Evolutionary conservation across 176 grass and related monocot species (phyloP).

Genomic region (Musa troglodytarum): DNA sequence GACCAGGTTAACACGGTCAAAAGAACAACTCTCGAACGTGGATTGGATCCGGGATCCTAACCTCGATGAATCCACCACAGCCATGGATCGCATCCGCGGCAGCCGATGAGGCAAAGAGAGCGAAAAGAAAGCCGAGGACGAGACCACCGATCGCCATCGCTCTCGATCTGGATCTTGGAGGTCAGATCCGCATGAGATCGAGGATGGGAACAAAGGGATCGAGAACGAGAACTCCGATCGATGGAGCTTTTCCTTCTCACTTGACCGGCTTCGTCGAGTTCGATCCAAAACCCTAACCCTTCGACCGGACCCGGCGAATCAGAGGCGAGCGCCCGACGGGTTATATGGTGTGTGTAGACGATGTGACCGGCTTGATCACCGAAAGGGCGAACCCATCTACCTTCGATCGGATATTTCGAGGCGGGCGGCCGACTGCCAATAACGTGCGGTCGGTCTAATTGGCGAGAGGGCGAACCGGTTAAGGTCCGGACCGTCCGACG

Average conservation of each 20-base stretch:
- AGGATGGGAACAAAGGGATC: conserved; percentile 3
- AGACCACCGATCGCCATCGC: conserved; percentile 23
- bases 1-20: background rate
- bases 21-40: background rate
- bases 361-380: too few species aligned
- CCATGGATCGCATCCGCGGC: conserved; percentile 81
- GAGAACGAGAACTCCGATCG: background rate
- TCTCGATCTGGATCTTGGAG: conserved; percentile 23
- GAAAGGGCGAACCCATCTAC: too few species aligned
- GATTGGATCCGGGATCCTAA: conserved; percentile 6
- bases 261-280: background rate
- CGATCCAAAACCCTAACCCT: background rate
- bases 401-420: too few species aligned
- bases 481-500: too few species aligned
- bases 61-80: conserved; percentile 92
- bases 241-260: background rate
- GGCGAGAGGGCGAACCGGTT: too few species aligned
- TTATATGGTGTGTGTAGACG: too few species aligned
- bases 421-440: too few species aligned
- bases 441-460: too few species aligned
- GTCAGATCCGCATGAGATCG: conserved; percentile 1
- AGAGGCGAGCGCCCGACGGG: background rate
- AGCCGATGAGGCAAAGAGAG: background rate
- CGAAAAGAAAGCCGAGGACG: conserved; percentile 14
- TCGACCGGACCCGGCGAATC: background rate